Conservation (phyloP, 768 basidiomycete species). For the Hygrophorus pudorinus region DNA sequence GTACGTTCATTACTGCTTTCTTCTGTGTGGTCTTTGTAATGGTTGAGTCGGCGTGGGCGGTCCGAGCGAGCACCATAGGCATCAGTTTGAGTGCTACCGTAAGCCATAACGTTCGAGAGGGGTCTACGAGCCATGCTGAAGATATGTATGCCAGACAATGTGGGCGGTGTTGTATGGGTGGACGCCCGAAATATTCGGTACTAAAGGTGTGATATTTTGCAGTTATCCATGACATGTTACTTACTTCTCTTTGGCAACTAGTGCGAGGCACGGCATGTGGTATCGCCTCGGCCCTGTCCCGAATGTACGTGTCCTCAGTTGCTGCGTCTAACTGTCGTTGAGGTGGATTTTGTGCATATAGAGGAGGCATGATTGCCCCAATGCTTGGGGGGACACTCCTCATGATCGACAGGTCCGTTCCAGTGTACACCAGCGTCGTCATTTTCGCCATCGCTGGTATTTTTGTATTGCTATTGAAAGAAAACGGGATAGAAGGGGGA, state of each 20-base stretch:
- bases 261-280: conserved; percentile 86
- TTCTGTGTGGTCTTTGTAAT: conserved; percentile 64
- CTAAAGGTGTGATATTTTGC: conserved; percentile 40
- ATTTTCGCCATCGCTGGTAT: conserved; percentile 54
- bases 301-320: conserved; percentile 46
- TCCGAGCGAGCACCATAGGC: conserved; percentile 62
- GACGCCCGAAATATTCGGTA: conserved; percentile 84
- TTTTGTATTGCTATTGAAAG: conserved; percentile 51
- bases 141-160: conserved; percentile 44
- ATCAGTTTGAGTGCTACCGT: conserved; percentile 73
- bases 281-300: conserved; percentile 75
- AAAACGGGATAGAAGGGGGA: conserved; percentile 31
- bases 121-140: neutral
- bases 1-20: conserved; percentile 65
- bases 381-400: conserved; percentile 68
- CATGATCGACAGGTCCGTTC: conserved; percentile 54
- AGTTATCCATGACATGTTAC: neutral
- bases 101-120: conserved; percentile 8
- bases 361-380: conserved; percentile 85
- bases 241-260: conserved; percentile 12
- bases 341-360: conserved; percentile 23
- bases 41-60: conserved; percentile 45
- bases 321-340: neutral
- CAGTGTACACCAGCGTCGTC: conserved; percentile 65
- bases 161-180: conserved; percentile 86